Evolutionary conservation across 768 basidiomycete species (phyloP).

Genomic region (Suillus brevipes): DNA sequence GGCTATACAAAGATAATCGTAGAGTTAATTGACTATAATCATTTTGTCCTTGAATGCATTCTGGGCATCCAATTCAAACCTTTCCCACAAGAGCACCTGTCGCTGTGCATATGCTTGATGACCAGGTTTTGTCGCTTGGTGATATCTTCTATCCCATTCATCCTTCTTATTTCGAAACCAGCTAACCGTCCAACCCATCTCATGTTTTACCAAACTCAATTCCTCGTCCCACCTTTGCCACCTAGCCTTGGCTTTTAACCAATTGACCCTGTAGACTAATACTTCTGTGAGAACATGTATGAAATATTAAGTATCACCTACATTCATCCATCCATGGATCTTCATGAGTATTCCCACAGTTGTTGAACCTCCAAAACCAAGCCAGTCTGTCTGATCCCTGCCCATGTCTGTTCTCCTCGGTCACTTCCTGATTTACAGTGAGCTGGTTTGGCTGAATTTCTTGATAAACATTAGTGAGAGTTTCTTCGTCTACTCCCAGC

Average conservation of each 20-base stretch:
- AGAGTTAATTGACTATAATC: not conserved
- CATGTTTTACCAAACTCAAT: conserved; percentile 15
- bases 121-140: not conserved
- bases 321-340: conserved; percentile 5
- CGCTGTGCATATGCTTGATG: not conserved
- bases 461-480: too few species aligned
- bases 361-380: too few species aligned
- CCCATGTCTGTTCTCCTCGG: too few species aligned
- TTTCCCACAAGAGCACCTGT: not conserved
- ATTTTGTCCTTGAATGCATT: not conserved
- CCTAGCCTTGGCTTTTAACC: conserved; percentile 18
- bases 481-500: too few species aligned
- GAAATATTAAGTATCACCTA: not conserved
- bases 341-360: not conserved
- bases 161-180: conserved; percentile 11
- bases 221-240: conserved; percentile 23
- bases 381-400: too few species aligned
- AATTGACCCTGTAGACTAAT: conserved; percentile 9
- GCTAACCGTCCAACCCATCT: conserved; percentile 20
- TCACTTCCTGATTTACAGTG: too few species aligned
- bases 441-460: too few species aligned
- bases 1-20: too few species aligned
- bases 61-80: not conserved
- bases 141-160: not conserved
- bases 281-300: not conserved